Base-by-base conservation (phyloP, 495 filamentous ascomycete genomes). In the Jackrogersella minutella region DNA sequence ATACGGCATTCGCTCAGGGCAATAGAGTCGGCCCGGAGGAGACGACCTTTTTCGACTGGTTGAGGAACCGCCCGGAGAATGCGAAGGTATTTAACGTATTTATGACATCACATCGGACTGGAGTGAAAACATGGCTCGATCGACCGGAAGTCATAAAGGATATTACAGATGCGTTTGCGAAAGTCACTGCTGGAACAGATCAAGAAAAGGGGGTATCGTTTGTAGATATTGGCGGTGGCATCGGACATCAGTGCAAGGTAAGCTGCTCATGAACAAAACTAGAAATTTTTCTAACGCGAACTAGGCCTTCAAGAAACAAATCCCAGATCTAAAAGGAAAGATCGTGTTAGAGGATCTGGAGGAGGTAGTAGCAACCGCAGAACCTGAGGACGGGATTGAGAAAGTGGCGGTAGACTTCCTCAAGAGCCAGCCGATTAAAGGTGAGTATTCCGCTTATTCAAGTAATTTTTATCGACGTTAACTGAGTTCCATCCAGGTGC, bases 281-380 rank as follows among this genome's bases (percentile, higher is more conserved):
- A 11, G 6, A 37, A 0, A 36, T 21, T 17, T 5, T 26, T 1
- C 59, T 54, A 7, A 62, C 13, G 9, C 14, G 2, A 47, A 37
- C 10, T 56, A 36, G 77, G 85, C 13, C 63, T 79, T 88, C 21
- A 75, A 73, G 31, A 71, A 79, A 43, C 79, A 72, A 46, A 80
- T 75, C 24, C 82, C 80, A 0, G 39, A 75, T 11, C 62, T 85
- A 0, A 60, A 73, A 0, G 83, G 81, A 0, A 72, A 72, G 13
- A 72, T 89, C 17, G 66, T 88, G 5, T 60, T 87, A 2, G 85
- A 89, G 57, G 87, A 90, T 57, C 71, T 83, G 0, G 73, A 80
- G 3, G 66, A 75, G 26, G 77, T 76, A 0, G 54, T 79, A 13
- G 69, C 61, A 4, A 53, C 55, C 1, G 75, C 78, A 0, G 50